These are phyloP conservation scores for Paecilomyces formosus DNA, from an alignment of 2,329 filamentous ascomycete species.

Conservation along the genomic window DNA sequence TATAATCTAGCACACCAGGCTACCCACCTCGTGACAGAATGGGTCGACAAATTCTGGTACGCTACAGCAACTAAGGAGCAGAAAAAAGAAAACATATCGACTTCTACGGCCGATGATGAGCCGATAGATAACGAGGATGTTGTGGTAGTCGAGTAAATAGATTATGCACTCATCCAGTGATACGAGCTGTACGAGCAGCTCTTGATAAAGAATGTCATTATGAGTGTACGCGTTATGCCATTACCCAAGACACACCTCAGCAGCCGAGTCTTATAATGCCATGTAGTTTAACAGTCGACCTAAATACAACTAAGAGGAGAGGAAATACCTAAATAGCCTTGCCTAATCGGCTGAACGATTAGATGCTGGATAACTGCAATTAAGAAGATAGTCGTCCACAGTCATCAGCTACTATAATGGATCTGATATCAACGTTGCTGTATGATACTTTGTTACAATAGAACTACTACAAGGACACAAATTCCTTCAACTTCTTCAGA, in stretches of 20 bases:
- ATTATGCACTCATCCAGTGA: neutral
- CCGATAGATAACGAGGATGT: slow-evolving; percentile 28
- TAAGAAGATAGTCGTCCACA: too few species aligned
- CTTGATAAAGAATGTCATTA: neutral
- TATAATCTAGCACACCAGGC: slow-evolving; percentile 30
- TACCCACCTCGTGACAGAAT: slow-evolving; percentile 29
- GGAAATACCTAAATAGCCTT: too few species aligned
- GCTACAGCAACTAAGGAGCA: slow-evolving; percentile 13
- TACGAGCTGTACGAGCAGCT: neutral
- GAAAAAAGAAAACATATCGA: neutral
- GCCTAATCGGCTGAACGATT: too few species aligned
- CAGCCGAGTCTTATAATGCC: too few species aligned
- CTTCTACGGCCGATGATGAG: slow-evolving; percentile 9
- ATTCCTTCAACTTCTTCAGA: too few species aligned
- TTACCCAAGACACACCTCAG: neutral
- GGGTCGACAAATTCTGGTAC: slow-evolving; percentile 35
- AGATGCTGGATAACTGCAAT: too few species aligned
- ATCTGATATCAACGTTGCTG: too few species aligned
- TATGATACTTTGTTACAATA: too few species aligned
- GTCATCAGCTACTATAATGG: too few species aligned
- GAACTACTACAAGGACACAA: too few species aligned
- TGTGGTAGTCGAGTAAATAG: slow-evolving; percentile 21
- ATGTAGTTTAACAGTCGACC: neutral
- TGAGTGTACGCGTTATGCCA: neutral
- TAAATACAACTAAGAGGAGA: too few species aligned